Evolutionary conservation across 352 stramenopile species (phyloP), one percentile per base, ranked within the genome.

Genomic region (Nothophytophthora sp.): DNA sequence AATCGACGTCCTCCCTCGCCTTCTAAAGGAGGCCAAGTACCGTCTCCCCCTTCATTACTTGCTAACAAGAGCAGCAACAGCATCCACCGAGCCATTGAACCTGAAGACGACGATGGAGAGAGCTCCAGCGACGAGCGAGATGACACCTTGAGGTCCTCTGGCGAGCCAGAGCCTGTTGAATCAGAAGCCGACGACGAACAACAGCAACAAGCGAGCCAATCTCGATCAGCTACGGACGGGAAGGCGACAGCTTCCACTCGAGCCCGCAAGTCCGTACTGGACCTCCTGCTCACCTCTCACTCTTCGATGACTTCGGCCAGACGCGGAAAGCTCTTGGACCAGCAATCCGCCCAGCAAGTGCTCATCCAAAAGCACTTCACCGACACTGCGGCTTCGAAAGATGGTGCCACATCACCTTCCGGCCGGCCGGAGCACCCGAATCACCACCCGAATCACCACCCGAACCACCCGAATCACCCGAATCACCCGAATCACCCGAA

Each of bases 301-400:
- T 45, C 58, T 3, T 57, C 52, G 10, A 25, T 23, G 1, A 46
- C 50, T 9, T 63, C 67, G 33, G 50, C 62, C 3, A 46, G 46
- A n/a, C 68, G 73, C 32, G 69, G 62, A 28, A 66, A 69, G 46
- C 25, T 67, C 1, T 24, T 80, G 3, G 67, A 74, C 16, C 52
- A 74, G 24, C 63, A 80, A 16, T 64, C 71, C 19, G 73, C 63
- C 8, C 64, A 77, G 18, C 63, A 70, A 23, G 51, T 77, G 3
- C 51, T 84, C 15, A 50, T 85, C 6, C 62, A 81, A 28, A 84
- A 78, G 27, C 76, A 88, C 36, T 53, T 82, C 16, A 33, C 62
- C 13, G 60, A 65, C 13, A 48, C 23, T 4, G 47, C 41, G 36
- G 16, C n/a, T 10, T n/a, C n/a, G n/a, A n/a, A n/a, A n/a, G n/a